A percentile compares a stretch with the other conserved stretches of the same genome.
These are phyloP conservation scores for Geosmithia putterillii DNA, from an alignment of 2,329 filamentous ascomycete species.

Conservation along the genomic window DNA sequence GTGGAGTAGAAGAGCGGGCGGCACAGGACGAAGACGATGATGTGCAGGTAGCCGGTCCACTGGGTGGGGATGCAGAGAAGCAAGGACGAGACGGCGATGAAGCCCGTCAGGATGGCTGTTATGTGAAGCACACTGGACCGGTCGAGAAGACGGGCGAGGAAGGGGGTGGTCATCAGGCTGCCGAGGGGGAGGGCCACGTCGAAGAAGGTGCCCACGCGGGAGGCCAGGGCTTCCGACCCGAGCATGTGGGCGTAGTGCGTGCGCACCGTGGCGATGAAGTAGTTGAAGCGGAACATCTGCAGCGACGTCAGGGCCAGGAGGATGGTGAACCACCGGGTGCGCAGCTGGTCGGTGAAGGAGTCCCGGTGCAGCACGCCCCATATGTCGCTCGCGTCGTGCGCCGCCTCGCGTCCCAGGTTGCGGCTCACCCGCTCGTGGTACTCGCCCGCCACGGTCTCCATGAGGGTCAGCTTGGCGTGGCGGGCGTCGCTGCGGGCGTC, in stretches of 20 bases:
- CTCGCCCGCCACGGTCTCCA: constrained; percentile 50
- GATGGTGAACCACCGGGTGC: constrained; percentile 59
- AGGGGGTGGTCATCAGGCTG: constrained; percentile 56
- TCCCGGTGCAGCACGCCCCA: constrained; percentile 62
- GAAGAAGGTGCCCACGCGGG: constrained; percentile 28
- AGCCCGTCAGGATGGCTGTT: constrained; percentile 42
- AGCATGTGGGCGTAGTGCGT: constrained; percentile 61
- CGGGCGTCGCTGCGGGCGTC: constrained; percentile 34
- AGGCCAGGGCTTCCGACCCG: constrained; percentile 26
- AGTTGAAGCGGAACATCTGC: constrained; percentile 59
- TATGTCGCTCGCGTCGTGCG: constrained; percentile 48
- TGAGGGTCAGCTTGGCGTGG: constrained; percentile 45
- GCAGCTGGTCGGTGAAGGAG: constrained; percentile 51
- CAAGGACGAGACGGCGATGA: too few relatives aligned
- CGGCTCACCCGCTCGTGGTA: constrained; percentile 41
- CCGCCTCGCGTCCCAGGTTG: constrained; percentile 41
- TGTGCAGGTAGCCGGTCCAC: too few relatives aligned
- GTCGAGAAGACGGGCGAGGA: constrained; percentile 60
- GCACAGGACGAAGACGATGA: not conserved
- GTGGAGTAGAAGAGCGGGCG: not conserved
- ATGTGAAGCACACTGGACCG: constrained; percentile 49
- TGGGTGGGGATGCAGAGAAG: too few relatives aligned
- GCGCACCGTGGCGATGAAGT: constrained; percentile 53
- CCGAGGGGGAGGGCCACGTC: constrained; percentile 48
- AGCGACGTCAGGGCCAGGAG: constrained; percentile 51